Evolutionary conservation across 2,329 filamentous ascomycete species (phyloP), one percentile per base, ranked within the genome.

Genomic region (Aspergillus persii): DNA sequence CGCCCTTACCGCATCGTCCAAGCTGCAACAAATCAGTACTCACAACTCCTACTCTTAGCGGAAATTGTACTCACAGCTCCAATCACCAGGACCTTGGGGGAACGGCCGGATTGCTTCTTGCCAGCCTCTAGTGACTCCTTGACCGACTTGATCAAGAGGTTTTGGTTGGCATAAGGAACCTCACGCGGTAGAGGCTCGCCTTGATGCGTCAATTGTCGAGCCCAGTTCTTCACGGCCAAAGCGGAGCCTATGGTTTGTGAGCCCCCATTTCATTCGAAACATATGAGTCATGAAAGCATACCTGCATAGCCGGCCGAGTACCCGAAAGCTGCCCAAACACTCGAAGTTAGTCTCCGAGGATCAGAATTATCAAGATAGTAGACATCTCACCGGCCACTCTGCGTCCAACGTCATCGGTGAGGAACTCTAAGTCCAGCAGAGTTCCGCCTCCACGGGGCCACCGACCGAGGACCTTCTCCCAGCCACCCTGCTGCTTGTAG

Each of bases 351-450:
- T 26, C 18, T 12, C 29, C 8, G 9, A n/a, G 8, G 2, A 26
- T 6, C 3, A 51, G 18, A 36, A 30, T 11, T 15, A 11, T 36
- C 9, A 15, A 46, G 27, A 3, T 18, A 18, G 31, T 11, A 11
- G 8, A 3, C 11, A 11, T 48, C 70, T 63, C 60, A 74, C 72
- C 74, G 64, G 76, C 77, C 58, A 78, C 76, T 61, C 76, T 71
- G 84, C 89, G 82, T 41, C 90, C 90, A 31, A 79, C 82, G 63
- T 88, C 84, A 66, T 96, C 89, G 44, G 86, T 84, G 41, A 97
- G 81, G 74, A 96, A 97, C 74, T 96, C 93, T 41, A 97, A 84
- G 70, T 97, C 93, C 60, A 92, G 85, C 12, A 97, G 85, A 0
- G 85, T 88, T 66, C 91, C 91, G 56, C 87, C 86, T 59, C 91